Percentiles rank a stretch among this genome's conserved stretches.
Evolutionary conservation across 257 asterid species (phyloP).

Genomic region (Fraxinus pennsylvanica): DNA sequence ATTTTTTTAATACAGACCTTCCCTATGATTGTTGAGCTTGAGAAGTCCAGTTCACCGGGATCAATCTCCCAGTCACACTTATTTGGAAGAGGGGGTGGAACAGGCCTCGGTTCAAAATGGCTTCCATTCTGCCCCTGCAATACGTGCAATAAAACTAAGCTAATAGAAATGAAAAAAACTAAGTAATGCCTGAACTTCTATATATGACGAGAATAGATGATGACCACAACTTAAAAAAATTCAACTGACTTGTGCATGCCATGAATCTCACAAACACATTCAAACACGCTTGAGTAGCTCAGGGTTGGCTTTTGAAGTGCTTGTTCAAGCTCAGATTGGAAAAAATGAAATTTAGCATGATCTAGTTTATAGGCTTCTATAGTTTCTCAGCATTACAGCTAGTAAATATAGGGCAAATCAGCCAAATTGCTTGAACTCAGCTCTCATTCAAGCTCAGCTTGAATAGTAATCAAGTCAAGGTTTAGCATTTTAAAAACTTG

Average conservation of each 20-base stretch:
- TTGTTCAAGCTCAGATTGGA: neutral
- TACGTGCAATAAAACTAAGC: slow-evolving; percentile 6
- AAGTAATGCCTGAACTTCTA: neutral
- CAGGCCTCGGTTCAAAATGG: slow-evolving; percentile 93
- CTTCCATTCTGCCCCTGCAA: slow-evolving; percentile 97
- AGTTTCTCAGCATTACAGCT: neutral
- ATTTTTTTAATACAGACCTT: slow-evolving; percentile 54
- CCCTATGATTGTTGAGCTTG: slow-evolving; percentile 68
- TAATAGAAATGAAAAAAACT: slow-evolving; percentile 15
- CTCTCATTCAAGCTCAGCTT: neutral
- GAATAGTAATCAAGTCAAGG: neutral
- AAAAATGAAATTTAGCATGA: neutral
- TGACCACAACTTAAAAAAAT: neutral
- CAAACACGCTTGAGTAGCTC: neutral
- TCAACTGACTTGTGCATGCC: slow-evolving; percentile 19
- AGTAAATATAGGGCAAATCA: neutral
- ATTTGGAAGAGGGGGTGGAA: slow-evolving; percentile 88
- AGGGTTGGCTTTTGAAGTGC: neutral
- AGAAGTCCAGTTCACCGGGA: slow-evolving; percentile 85
- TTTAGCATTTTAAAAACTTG: neutral
- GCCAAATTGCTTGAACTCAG: neutral
- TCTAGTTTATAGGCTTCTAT: neutral
- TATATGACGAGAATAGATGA: neutral
- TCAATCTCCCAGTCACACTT: slow-evolving; percentile 99
- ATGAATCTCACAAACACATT: neutral